phyloP scores from a whole-genome alignment of 257 asterid genomes.

The Forsythia viridissima region DNA sequence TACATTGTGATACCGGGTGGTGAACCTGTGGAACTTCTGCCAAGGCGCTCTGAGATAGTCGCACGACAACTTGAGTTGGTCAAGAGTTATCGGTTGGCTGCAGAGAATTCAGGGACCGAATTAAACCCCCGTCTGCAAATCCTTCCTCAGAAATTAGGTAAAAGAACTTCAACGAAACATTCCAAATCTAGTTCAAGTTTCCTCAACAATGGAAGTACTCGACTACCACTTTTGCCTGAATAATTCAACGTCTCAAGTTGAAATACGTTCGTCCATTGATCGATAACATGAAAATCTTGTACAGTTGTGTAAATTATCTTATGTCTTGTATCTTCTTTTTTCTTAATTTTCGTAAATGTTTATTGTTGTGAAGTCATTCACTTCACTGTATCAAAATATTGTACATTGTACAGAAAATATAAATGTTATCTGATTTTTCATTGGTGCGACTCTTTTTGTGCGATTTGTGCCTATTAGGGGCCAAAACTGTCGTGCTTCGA shows the following conservation, averaged over 20 bases:
- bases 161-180: conserved; percentile 34
- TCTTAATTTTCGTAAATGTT: neutral
- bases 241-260: conserved; percentile 26
- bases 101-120: conserved; percentile 85
- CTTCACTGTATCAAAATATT: neutral
- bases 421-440: neutral
- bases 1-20: conserved; percentile 97
- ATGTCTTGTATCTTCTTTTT: neutral
- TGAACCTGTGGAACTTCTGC: conserved; percentile 94
- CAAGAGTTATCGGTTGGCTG: conserved; percentile 81
- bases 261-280: conserved; percentile 25
- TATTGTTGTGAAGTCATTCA: conserved; percentile 1
- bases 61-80: conserved; percentile 92
- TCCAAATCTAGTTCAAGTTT: conserved; percentile 32
- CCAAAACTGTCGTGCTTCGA: neutral
- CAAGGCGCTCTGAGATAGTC: conserved; percentile 89
- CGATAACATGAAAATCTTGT: conserved; percentile 39
- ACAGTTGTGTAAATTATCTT: conserved; percentile 40
- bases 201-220: conserved; percentile 37
- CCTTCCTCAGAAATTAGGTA: conserved; percentile 71
- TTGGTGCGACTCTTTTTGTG: neutral
- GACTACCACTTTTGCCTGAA: conserved; percentile 74
- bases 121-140: conserved; percentile 82
- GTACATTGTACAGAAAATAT: conserved; percentile 17
- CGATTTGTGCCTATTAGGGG: neutral